Evolutionary conservation across 164 flowering plant species (phyloP).

Genomic region (Magnolia kwangsiensis): DNA sequence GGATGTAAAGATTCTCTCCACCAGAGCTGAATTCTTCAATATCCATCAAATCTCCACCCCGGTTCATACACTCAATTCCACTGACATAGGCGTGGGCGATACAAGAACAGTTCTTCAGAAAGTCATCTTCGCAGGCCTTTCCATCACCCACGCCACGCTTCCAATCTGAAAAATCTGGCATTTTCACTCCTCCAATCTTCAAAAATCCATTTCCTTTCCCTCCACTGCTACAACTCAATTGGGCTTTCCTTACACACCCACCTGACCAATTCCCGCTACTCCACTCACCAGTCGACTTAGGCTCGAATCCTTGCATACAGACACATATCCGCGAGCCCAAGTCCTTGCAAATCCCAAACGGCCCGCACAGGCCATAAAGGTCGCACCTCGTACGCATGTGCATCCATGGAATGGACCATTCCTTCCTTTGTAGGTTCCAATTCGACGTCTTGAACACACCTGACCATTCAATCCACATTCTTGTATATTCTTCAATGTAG

Average conservation of each 20-base stretch:
- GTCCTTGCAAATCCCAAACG: conserved; percentile 17
- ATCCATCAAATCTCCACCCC: not conserved
- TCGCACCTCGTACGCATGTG: conserved; percentile 19
- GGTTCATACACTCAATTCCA: not conserved
- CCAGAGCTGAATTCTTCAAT: not conserved
- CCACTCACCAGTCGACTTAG: conserved; percentile 13
- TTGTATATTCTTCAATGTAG: not conserved
- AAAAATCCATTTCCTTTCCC: not conserved
- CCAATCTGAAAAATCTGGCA: not conserved
- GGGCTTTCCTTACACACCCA: conserved; percentile 19
- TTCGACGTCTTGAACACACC: conserved; percentile 3
- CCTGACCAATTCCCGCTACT: not conserved
- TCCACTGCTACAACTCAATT: conserved; percentile 6
- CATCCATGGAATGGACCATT: conserved; percentile 6
- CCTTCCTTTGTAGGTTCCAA: conserved; percentile 12
- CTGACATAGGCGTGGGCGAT: not conserved
- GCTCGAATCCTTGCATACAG: conserved; percentile 24
- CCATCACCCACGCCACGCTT: conserved; percentile 12
- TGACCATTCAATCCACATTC: not conserved
- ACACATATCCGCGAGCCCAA: conserved; percentile 2
- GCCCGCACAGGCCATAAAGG: conserved; percentile 18
- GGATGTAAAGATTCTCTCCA: not conserved
- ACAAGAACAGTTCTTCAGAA: not conserved
- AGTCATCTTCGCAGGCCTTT: not conserved
- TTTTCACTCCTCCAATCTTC: conserved; percentile 13